A percentile compares a stretch with the other conserved stretches of the same genome.
phyloP scores from a whole-genome alignment of 495 filamentous ascomycete species.

The Sordaria brevicollis region DNA sequence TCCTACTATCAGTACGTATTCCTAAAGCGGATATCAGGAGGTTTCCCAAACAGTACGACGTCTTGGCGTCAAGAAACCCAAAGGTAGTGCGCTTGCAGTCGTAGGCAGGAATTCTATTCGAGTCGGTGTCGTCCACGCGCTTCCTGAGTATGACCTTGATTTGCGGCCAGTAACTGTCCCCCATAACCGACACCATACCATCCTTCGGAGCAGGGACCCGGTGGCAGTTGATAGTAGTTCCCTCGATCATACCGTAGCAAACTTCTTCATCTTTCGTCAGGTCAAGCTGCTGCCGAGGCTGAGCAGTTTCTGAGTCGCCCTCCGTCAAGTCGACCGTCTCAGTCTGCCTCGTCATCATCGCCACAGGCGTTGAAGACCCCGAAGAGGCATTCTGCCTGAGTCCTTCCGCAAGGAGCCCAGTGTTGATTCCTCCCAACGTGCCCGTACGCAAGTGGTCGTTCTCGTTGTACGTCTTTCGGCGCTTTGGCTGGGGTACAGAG shows the following conservation, averaged over 20 bases:
- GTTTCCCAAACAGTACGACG: slow-evolving; percentile 55
- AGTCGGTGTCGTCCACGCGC: slow-evolving; percentile 31
- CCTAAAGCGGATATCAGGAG: slow-evolving; percentile 53
- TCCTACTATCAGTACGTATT: slow-evolving; percentile 56
- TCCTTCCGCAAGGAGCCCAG: slow-evolving; percentile 52
- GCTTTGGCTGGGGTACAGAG: slow-evolving; percentile 50
- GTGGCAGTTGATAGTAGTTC: slow-evolving; percentile 56
- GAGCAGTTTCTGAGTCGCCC: slow-evolving; percentile 43
- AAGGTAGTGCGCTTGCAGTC: slow-evolving; percentile 63
- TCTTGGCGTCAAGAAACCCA: slow-evolving; percentile 61
- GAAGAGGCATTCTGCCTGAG: slow-evolving; percentile 46
- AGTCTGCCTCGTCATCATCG: not conserved
- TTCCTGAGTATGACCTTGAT: slow-evolving; percentile 61
- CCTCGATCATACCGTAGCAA: slow-evolving; percentile 74
- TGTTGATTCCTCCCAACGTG: slow-evolving; percentile 33
- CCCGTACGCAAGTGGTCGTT: slow-evolving; percentile 29
- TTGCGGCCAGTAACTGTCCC: slow-evolving; percentile 50
- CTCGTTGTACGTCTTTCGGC: slow-evolving; percentile 46
- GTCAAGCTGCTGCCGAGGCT: slow-evolving; percentile 41
- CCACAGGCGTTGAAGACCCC: slow-evolving; percentile 15
- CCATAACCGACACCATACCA: slow-evolving; percentile 39
- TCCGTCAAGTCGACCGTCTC: slow-evolving; percentile 59
- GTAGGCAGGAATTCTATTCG: slow-evolving; percentile 52
- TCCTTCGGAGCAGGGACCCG: slow-evolving; percentile 56
- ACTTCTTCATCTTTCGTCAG: slow-evolving; percentile 47